Base-by-base conservation (phyloP, 2,329 filamentous ascomycete genomes). In the Leptographium lundbergii region DNA sequence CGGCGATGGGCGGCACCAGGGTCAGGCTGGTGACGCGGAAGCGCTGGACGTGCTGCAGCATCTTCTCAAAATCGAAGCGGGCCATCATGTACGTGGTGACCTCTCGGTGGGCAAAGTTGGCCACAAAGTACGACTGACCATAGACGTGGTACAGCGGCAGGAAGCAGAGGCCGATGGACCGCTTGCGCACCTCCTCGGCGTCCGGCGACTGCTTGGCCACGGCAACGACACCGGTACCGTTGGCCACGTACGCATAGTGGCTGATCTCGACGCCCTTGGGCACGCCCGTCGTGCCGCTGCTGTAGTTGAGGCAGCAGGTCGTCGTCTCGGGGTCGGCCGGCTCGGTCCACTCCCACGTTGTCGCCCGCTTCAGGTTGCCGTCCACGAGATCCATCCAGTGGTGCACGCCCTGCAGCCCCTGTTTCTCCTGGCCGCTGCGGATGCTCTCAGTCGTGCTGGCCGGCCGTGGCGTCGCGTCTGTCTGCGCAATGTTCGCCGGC, bases 211-310 rank as follows among this genome's bases (percentile, higher is more conserved):
- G 11, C 68, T 65, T 13, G 17, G 9, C 29, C 25, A 82, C 69
- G 63, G 75, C 72, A n/a, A 78, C 74, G 19, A 82, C 80, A 61
- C 87, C 83, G 17, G 74, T 66, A 63, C 82, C 80, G 67, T 92
- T 92, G 62, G 88, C 79, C 51, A 91, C 80, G 66, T 89, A 88
- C 64, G 89, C 87, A 61, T 77, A 75, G 70, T 95, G 89, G n/a
- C 84, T 83, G 63, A 94, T 87, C 71, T 88, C 84, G 17, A 94
- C 89, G 13, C 90, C 90, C 69, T 95, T 95, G 11, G 89, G 88
- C 4, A 90, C 77, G 7, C 90, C 89, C 0, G 90, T 95, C 1
- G 87, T 91, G 13, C 89, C 84, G 34, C 81, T 86, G 63, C 83
- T 88, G 72, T 92, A 95, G 70, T 95, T 94, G 62, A 95, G 79